A percentile compares a stretch with the other conserved stretches of the same genome.
These are phyloP conservation scores for Kwoniella mangroviensis DNA, from an alignment of 768 basidiomycete genomes.

Conservation along the genomic window DNA sequence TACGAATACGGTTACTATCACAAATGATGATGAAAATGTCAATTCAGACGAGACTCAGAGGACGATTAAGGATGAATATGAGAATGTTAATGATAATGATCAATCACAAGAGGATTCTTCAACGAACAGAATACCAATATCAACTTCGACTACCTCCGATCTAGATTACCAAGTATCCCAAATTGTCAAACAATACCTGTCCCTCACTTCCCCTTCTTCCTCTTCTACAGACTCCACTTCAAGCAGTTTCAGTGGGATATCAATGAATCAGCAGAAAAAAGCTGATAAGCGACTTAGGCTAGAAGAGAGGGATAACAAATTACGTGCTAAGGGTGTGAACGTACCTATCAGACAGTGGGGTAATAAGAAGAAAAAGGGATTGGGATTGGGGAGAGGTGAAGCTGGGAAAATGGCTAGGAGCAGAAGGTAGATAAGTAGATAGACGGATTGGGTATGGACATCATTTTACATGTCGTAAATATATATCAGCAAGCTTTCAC, in stretches of 20 bases:
- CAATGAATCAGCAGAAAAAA: slow-evolving; percentile 21
- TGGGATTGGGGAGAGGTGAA: slow-evolving; percentile 5
- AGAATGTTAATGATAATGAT: not conserved
- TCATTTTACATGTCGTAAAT: too few species aligned
- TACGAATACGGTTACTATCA: too few species aligned
- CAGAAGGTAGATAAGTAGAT: not conserved
- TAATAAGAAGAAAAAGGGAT: slow-evolving; percentile 3
- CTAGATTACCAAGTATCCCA: slow-evolving; percentile 19
- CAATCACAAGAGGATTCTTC: not conserved
- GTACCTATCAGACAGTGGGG: slow-evolving; percentile 14
- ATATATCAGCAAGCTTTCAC: too few species aligned
- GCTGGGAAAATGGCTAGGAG: slow-evolving; percentile 20
- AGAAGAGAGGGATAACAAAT: slow-evolving; percentile 21
- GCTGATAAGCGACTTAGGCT: slow-evolving; percentile 12
- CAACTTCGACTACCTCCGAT: not conserved
- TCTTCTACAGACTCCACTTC: not conserved
- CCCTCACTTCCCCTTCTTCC: not conserved
- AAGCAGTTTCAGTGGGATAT: not conserved
- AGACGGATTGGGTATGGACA: too few species aligned
- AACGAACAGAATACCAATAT: not conserved
- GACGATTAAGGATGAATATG: not conserved
- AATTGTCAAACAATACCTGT: slow-evolving; percentile 22
- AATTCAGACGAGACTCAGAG: not conserved
- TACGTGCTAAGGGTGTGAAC: slow-evolving; percentile 24
- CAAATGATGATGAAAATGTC: too few species aligned